phyloP scores from a whole-genome alignment of 2,329 filamentous ascomycete species.

The Hypoxylon sp. region DNA sequence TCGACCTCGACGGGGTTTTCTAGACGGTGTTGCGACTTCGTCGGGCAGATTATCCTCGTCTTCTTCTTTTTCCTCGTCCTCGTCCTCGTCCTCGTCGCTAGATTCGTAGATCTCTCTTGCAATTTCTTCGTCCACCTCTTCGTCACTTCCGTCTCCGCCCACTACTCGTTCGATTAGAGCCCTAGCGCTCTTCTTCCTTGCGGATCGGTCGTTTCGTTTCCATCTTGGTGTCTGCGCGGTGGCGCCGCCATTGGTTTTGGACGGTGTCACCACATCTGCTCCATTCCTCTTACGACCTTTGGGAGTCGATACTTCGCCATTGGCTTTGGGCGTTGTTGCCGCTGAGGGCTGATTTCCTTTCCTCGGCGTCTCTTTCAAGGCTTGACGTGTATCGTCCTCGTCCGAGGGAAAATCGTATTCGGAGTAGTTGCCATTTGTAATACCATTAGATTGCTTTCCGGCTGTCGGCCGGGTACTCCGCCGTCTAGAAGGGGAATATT shows the following conservation, averaged over 20 bases:
- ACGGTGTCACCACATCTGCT: conserved; percentile 46
- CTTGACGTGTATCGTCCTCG: conserved; percentile 37
- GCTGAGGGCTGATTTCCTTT: conserved; percentile 37
- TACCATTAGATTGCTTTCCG: conserved; percentile 8
- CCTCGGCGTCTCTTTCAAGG: conserved; percentile 44
- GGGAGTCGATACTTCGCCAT: conserved; percentile 43
- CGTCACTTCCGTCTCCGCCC: conserved; percentile 74
- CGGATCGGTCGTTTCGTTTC: conserved; percentile 83
- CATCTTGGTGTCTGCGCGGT: conserved; percentile 72
- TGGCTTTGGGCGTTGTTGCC: conserved; percentile 26
- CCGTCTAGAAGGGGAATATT: conserved; percentile 43
- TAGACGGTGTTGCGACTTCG: conserved; percentile 59
- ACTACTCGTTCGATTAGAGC: conserved; percentile 81
- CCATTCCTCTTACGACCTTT: conserved; percentile 44
- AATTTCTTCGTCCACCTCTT: conserved; percentile 78
- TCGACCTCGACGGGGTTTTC: conserved; percentile 64
- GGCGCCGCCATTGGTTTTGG: conserved; percentile 44
- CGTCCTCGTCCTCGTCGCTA: conserved; percentile 66
- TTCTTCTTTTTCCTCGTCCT: conserved; percentile 55
- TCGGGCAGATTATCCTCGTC: conserved; percentile 47
- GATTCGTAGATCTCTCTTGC: conserved; percentile 77
- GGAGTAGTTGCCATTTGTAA: conserved; percentile 34
- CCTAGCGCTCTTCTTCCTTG: conserved; percentile 85
- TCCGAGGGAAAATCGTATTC: conserved; percentile 53
- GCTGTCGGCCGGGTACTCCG: conserved; percentile 28